These are phyloP conservation scores for Jackrogersella minutella DNA, from an alignment of 495 filamentous ascomycete genomes.

Conservation along the genomic window DNA sequence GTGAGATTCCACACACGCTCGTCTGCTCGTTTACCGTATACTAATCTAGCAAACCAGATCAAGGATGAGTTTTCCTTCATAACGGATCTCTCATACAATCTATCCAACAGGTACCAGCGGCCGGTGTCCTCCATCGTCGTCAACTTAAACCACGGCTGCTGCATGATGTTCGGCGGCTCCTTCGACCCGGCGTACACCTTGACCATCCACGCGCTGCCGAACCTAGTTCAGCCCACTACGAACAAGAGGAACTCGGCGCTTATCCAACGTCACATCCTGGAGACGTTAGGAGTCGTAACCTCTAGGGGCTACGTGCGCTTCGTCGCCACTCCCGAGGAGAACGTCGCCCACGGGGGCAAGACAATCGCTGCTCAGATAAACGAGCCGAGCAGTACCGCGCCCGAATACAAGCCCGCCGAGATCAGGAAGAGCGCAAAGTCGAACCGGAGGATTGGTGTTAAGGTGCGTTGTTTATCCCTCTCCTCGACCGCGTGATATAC, in stretches of 20 bases:
- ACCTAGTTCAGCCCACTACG: slow-evolving; percentile 72
- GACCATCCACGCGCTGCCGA: slow-evolving; percentile 75
- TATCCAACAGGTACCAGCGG: slow-evolving; percentile 77
- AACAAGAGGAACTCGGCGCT: slow-evolving; percentile 86
- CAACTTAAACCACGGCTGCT: slow-evolving; percentile 75
- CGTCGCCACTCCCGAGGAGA: slow-evolving; percentile 70
- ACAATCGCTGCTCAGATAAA: slow-evolving; percentile 75
- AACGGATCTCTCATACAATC: slow-evolving; percentile 69
- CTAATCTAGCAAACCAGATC: slow-evolving; percentile 55
- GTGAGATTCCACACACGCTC: slow-evolving; percentile 10
- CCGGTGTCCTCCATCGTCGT: slow-evolving; percentile 76
- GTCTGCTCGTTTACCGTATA: background rate
- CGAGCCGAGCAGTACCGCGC: slow-evolving; percentile 51
- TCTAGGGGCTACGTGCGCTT: slow-evolving; percentile 76
- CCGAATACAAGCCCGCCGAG: slow-evolving; percentile 35
- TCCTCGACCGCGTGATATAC: slow-evolving; percentile 5
- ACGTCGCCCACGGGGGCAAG: slow-evolving; percentile 72
- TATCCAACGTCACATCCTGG: slow-evolving; percentile 72
- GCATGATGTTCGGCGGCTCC: slow-evolving; percentile 74
- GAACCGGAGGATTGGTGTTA: slow-evolving; percentile 40
- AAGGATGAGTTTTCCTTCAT: slow-evolving; percentile 74
- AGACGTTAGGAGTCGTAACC: slow-evolving; percentile 68
- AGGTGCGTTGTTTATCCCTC: slow-evolving; percentile 25
- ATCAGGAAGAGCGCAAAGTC: slow-evolving; percentile 39
- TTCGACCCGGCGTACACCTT: slow-evolving; percentile 83